phyloP scores from a whole-genome alignment of 106 monocot species.

The Alisma plantagoaquatica region DNA sequence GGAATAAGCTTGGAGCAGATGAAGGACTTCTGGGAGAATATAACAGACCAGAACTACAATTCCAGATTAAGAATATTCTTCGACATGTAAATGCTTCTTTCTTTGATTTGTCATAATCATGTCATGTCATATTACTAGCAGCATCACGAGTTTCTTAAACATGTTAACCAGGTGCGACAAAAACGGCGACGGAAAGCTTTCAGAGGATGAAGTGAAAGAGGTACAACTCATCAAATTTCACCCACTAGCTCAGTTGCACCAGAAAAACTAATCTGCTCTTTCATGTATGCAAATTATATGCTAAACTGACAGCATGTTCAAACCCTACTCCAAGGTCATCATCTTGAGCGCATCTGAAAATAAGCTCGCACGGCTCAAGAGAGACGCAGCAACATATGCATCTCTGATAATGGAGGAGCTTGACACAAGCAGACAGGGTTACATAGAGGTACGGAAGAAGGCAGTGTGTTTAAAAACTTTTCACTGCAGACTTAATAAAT shows the following conservation, averaged over 20 bases:
- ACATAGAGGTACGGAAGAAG: conserved; percentile 58
- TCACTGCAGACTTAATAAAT: no score
- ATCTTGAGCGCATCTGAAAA: conserved; percentile 88
- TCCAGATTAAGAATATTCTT: conserved; percentile 90
- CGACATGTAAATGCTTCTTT: conserved; percentile 56
- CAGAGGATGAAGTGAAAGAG: conserved; percentile 98
- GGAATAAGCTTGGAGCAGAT: conserved; percentile 56
- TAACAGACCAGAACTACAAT: conserved; percentile 87
- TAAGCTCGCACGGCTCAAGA: conserved; percentile 78
- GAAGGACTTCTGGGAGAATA: conserved; percentile 88
- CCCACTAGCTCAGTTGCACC: no score
- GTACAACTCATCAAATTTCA: conserved; percentile 18
- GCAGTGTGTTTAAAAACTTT: not conserved
- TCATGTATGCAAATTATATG: no score
- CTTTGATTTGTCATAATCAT: no score
- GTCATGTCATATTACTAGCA: no score
- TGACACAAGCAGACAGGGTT: conserved; percentile 76
- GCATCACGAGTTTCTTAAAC: no score
- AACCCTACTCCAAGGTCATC: conserved; percentile 39
- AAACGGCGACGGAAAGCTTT: conserved; percentile 85
- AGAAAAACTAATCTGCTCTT: no score
- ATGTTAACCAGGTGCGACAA: conserved; percentile 85
- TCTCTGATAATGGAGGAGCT: conserved; percentile 94
- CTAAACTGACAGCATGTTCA: no score
- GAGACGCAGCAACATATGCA: conserved; percentile 67